Conservation (phyloP, 2,329 filamentous ascomycete genomes). For the Nannizziopsis barbatae region DNA sequence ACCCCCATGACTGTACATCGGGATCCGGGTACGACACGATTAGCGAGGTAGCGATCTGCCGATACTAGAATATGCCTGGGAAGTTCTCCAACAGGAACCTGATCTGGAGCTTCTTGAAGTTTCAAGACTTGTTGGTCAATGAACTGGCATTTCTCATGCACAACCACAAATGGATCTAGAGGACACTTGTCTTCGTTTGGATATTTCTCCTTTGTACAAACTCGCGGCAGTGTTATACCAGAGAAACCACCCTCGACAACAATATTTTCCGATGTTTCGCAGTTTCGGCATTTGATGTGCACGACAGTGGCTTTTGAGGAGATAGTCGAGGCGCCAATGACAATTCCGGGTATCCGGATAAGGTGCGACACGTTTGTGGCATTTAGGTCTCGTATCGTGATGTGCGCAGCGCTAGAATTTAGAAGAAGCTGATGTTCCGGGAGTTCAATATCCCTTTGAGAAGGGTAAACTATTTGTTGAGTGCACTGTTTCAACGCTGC, state of each 20-base stretch:
- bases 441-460: slow-evolving; percentile 54
- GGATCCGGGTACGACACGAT: slow-evolving; percentile 88
- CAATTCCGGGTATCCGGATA: slow-evolving; percentile 93
- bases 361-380: slow-evolving; percentile 86
- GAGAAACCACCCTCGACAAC: slow-evolving; percentile 75
- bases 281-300: slow-evolving; percentile 79
- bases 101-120: slow-evolving; percentile 91
- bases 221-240: slow-evolving; percentile 70
- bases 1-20: slow-evolving; percentile 93
- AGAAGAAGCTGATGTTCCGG: slow-evolving; percentile 91
- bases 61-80: slow-evolving; percentile 91
- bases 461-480: slow-evolving; percentile 82
- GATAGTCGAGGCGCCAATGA: slow-evolving; percentile 92
- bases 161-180: slow-evolving; percentile 87
- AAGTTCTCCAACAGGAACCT: slow-evolving; percentile 92
- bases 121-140: slow-evolving; percentile 98
- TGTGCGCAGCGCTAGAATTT: slow-evolving; percentile 80
- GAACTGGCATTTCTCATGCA: slow-evolving; percentile 87
- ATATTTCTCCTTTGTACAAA: slow-evolving; percentile 54
- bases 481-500: slow-evolving; percentile 80
- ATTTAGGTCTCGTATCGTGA: slow-evolving; percentile 87
- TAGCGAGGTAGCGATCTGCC: slow-evolving; percentile 91
- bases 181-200: slow-evolving; percentile 64
- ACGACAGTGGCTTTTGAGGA: slow-evolving; percentile 88
- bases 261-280: slow-evolving; percentile 59